Base-by-base conservation (phyloP, 163 green algal genomes). In the Coccomyxa subellipsoidea region DNA sequence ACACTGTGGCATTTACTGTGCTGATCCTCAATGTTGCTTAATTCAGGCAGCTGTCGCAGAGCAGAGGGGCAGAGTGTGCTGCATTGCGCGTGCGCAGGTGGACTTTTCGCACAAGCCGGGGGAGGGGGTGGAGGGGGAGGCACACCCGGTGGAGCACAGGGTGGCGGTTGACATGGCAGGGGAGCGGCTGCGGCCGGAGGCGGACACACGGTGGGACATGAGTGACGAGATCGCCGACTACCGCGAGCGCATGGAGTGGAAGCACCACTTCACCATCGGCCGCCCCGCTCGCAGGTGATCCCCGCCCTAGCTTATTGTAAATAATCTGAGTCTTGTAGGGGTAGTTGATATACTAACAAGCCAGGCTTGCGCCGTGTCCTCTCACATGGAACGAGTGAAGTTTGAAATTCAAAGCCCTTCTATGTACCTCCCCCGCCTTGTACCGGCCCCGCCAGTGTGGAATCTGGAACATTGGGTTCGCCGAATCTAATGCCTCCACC, bases 221-320 rank as follows among this genome's bases (percentile, higher is more conserved):
- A 73, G 66, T 8, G n/a, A 34, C 8, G 66, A 73, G 66, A 34
- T 73, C 27, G 27, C 32, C 66, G 32, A 73, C n/a, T 73, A 73
- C 66, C 29, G n/a, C 29, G 66, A 73, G 66, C 27, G 66, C 10
- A n/a, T 73, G 66, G 66, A 73, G 66, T 73, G 66, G 66, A 73
- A 73, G 66, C 27, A 73, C 21, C 29, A 73, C 29, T 34, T 73
- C 47, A 59, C 47, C 29, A 7, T 32, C 7, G 66, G 29, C 5
- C 27, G 27, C 29, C 66, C 66, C 66, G 66, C 66, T 27, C 66
- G 66, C 66, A 73, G 66, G 66, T 73, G n/a, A 32, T 8, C 18
- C 12, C 47, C 47, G 47, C 47, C 12, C 47, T 29, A 66, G 12
- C 47, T 66, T n/a, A n/a, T n/a, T n/a, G n/a, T n/a, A n/a, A n/a